Evolutionary conservation across 2,329 filamentous ascomycete species (phyloP).

Genomic region (Claviceps spartinae): DNA sequence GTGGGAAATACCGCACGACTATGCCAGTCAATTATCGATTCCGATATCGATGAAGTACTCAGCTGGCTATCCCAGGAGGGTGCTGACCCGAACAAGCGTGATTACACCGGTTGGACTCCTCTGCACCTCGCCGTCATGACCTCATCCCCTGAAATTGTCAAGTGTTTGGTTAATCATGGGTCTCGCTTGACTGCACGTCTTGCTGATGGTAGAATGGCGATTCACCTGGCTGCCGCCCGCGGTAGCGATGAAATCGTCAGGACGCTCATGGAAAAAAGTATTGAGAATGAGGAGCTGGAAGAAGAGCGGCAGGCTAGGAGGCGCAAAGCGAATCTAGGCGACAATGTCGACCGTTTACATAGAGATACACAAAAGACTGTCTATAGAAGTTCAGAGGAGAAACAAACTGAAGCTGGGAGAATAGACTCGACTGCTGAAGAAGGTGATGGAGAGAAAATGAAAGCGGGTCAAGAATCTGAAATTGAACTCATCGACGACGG

Average conservation of each 20-base stretch:
- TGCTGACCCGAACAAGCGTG: slow-evolving; percentile 57
- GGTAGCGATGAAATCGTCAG: slow-evolving; percentile 57
- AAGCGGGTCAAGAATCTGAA: slow-evolving; percentile 20
- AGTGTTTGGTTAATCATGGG: slow-evolving; percentile 56
- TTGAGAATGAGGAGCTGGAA: slow-evolving; percentile 56
- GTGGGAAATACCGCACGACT: slow-evolving; percentile 64
- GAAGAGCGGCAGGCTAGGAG: slow-evolving; percentile 41
- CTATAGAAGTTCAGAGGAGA: not conserved
- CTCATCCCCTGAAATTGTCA: slow-evolving; percentile 57
- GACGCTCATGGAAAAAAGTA: slow-evolving; percentile 59
- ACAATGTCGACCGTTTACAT: slow-evolving; percentile 9
- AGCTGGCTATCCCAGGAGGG: slow-evolving; percentile 57
- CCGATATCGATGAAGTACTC: slow-evolving; percentile 54
- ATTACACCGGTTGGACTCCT: slow-evolving; percentile 67
- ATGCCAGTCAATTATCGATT: slow-evolving; percentile 69
- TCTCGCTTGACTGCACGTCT: slow-evolving; percentile 61
- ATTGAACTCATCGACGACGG: slow-evolving; percentile 33
- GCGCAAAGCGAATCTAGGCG: slow-evolving; percentile 20
- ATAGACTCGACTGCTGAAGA: not conserved
- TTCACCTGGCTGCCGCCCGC: slow-evolving; percentile 67
- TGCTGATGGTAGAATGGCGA: slow-evolving; percentile 65
- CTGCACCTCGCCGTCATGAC: slow-evolving; percentile 61
- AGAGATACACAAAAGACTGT: slow-evolving; percentile 1
- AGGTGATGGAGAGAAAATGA: slow-evolving; percentile 7
- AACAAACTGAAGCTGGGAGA: slow-evolving; percentile 1